phyloP scores from a whole-genome alignment of 306 rosid genomes.

The Citrullus colocynthis region DNA sequence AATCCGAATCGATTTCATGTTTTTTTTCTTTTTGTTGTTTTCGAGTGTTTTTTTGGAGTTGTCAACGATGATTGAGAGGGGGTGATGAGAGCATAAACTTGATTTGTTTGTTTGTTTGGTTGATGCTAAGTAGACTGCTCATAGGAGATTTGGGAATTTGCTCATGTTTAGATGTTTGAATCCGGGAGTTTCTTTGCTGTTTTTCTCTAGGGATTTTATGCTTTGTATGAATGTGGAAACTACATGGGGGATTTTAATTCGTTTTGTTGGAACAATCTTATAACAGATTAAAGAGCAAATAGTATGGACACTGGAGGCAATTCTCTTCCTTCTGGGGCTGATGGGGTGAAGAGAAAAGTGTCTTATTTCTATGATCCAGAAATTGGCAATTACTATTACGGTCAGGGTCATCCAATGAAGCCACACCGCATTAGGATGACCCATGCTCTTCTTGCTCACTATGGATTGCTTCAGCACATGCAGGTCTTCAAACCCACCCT shows the following conservation, averaged over 20 bases:
- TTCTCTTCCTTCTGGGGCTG: conserved; percentile 65
- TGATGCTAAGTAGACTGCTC: background rate
- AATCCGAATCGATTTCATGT: background rate
- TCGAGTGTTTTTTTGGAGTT: background rate
- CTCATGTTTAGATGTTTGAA: background rate
- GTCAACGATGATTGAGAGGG: background rate
- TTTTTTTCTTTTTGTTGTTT: background rate
- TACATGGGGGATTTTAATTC: background rate
- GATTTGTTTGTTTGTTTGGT: background rate
- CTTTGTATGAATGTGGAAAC: background rate
- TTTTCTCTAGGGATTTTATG: background rate
- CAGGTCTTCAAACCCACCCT: conserved; percentile 83
- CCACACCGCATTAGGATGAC: conserved; percentile 90
- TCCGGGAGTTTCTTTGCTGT: background rate
- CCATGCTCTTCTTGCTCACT: conserved; percentile 80
- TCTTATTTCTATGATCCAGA: conserved; percentile 78
- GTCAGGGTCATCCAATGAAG: conserved; percentile 95
- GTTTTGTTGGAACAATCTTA: background rate
- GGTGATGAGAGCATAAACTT: background rate
- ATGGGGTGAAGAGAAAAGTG: conserved; percentile 73
- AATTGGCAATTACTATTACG: conserved; percentile 80
- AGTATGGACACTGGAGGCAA: conserved; percentile 61
- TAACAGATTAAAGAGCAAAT: too few species aligned
- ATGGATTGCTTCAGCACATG: conserved; percentile 78
- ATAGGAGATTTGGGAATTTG: background rate